A percentile compares a stretch with the other conserved stretches of the same genome.
Conservation (phyloP, 2,329 filamentous ascomycete genomes). For the Aquanectria penicillioides region DNA sequence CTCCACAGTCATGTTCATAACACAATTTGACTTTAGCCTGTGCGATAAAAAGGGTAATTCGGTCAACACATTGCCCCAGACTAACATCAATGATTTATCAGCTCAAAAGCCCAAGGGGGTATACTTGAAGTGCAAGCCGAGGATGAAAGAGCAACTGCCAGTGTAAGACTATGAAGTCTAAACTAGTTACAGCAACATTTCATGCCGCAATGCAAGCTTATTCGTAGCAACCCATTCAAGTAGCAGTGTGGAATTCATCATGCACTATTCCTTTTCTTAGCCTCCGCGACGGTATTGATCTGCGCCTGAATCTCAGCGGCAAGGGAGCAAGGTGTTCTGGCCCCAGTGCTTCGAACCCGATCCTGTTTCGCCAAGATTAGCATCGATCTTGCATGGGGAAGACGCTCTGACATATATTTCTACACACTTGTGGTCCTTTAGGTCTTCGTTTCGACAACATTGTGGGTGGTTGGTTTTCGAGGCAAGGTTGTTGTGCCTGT, state of each 20-base stretch:
- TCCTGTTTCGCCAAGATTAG: slow-evolving; percentile 23
- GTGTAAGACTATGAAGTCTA: background rate
- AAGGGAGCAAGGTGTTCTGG: slow-evolving; percentile 38
- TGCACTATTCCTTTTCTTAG: background rate
- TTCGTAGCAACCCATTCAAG: too few relatives aligned
- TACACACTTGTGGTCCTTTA: slow-evolving; percentile 25
- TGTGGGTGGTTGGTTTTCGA: slow-evolving; percentile 21
- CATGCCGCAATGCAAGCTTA: too few relatives aligned
- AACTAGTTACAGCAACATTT: too few relatives aligned
- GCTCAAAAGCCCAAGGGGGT: background rate
- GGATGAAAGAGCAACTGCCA: background rate
- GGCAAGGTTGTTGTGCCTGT: slow-evolving; percentile 40
- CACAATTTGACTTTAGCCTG: slow-evolving; percentile 58
- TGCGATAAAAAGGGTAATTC: slow-evolving; percentile 51
- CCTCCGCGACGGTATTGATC: slow-evolving; percentile 7
- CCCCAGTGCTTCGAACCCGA: slow-evolving; percentile 38
- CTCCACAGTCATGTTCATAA: slow-evolving; percentile 59
- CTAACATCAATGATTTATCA: slow-evolving; percentile 18
- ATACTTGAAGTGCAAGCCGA: background rate
- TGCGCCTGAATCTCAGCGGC: slow-evolving; percentile 39
- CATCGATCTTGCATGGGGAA: too few relatives aligned
- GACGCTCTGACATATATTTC: accelerated
- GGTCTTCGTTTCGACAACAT: slow-evolving; percentile 14
- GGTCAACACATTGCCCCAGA: slow-evolving; percentile 15
- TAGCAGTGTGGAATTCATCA: too few relatives aligned